A percentile compares a stretch with the other conserved stretches of the same genome.
Evolutionary conservation across 2,329 filamentous ascomycete species (phyloP).

Genomic region (Geoglossum cookeanum): DNA sequence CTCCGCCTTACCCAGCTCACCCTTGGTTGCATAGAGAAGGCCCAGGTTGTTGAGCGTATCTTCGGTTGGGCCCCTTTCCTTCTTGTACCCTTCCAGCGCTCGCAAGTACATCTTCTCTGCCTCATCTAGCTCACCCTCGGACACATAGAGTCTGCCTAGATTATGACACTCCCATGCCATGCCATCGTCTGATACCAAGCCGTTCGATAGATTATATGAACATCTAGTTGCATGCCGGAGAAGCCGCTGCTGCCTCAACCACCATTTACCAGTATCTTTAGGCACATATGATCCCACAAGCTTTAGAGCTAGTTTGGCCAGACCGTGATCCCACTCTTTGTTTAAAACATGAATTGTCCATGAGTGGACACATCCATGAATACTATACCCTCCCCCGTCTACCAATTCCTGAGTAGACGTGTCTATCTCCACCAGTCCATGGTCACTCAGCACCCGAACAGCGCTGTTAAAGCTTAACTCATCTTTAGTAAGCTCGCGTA

Average conservation of each 20-base stretch:
- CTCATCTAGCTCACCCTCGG: not conserved
- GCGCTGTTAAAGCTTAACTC: slow-evolving; percentile 13
- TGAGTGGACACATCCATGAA: slow-evolving; percentile 18
- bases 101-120: slow-evolving; percentile 3
- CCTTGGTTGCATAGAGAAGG: not conserved
- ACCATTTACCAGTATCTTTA: not conserved
- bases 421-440: slow-evolving; percentile 16
- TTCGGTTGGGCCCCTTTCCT: not conserved
- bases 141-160: not conserved
- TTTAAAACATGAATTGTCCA: slow-evolving; percentile 10
- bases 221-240: not conserved
- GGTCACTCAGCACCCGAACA: slow-evolving; percentile 15
- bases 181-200: not conserved
- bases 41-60: no score
- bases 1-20: not conserved
- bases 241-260: not conserved
- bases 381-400: slow-evolving; percentile 14
- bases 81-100: slow-evolving; percentile 3
- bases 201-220: not conserved
- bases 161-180: not conserved
- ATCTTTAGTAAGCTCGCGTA: slow-evolving; percentile 11
- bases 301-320: slow-evolving; percentile 7
- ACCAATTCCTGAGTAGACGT: slow-evolving; percentile 2
- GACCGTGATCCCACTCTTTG: slow-evolving; percentile 5
- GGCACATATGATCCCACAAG: slow-evolving; percentile 7